Conservation (phyloP, 148 eudicot species). For the Pouteria glomerata region DNA sequence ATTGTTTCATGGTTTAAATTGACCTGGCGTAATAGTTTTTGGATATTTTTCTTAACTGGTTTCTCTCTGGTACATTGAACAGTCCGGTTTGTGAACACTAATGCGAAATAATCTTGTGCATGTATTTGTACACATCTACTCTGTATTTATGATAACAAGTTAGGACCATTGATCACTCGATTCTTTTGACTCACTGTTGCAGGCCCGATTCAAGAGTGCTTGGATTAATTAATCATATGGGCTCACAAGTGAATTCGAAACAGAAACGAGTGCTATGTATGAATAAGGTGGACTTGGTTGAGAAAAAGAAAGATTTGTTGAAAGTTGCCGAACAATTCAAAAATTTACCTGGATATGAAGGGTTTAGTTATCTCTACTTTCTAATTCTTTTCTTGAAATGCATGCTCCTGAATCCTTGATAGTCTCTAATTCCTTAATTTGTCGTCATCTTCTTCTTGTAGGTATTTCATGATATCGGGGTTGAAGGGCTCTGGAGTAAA, state of each 20-base stretch:
- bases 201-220: conserved; percentile 93
- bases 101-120: neutral
- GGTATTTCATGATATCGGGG: conserved; percentile 89
- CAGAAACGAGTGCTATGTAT: conserved; percentile 88
- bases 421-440: neutral
- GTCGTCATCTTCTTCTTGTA: conserved; percentile 14
- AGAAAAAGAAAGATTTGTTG: conserved; percentile 78
- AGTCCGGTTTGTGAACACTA: neutral
- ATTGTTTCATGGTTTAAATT: too few species aligned
- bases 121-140: neutral
- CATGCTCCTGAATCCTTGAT: too few species aligned
- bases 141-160: neutral
- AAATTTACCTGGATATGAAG: conserved; percentile 30
- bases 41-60: too few species aligned
- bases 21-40: too few species aligned
- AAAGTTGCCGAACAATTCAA: conserved; percentile 76
- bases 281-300: conserved; percentile 92
- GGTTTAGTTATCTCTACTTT: neutral
- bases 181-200: conserved; percentile 11
- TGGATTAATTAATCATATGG: conserved; percentile 74
- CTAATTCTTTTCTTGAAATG: neutral
- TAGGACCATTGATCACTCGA: neutral
- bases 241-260: conserved; percentile 46
- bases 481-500: conserved; percentile 90
- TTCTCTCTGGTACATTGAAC: too few species aligned